Evolutionary conservation across 495 filamentous ascomycete species (phyloP).

Genomic region (Lineolata rhizophorae): DNA sequence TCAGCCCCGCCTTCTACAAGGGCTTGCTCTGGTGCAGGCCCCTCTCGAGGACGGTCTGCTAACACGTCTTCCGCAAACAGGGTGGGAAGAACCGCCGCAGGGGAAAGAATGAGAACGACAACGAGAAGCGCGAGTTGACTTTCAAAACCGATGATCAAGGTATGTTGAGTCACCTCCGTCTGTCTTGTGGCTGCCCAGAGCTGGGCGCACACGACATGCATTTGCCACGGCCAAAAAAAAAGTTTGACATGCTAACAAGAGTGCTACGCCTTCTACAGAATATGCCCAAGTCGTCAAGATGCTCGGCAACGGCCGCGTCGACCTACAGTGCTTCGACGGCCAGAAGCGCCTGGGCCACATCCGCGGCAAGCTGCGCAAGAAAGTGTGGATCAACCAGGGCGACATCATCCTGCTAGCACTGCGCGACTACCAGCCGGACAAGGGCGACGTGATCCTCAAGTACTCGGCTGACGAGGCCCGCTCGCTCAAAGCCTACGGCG

Average conservation of each 20-base stretch:
- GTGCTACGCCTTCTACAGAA: constrained; percentile 30
- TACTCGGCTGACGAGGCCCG: constrained; percentile 95
- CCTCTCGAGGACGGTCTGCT: constrained; percentile 3
- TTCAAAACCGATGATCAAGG: constrained; percentile 98
- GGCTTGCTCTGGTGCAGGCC: constrained; percentile 4
- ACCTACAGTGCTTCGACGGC: constrained; percentile 94
- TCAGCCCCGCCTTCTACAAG: constrained; percentile 1
- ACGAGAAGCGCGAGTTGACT: constrained; percentile 94
- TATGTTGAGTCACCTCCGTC: constrained; percentile 14
- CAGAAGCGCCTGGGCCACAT: constrained; percentile 67
- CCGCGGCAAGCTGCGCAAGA: constrained; percentile 93
- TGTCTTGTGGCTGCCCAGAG: neutral
- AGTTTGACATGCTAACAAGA: too few relatives aligned
- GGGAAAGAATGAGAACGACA: constrained; percentile 99
- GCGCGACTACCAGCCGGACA: constrained; percentile 96
- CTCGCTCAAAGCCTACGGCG: constrained; percentile 84
- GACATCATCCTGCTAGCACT: constrained; percentile 95
- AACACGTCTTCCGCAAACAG: constrained; percentile 19
- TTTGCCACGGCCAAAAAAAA: too few relatives aligned
- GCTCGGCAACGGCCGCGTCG: constrained; percentile 91
- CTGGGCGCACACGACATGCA: constrained; percentile 1
- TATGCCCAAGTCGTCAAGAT: constrained; percentile 98
- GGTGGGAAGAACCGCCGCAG: constrained; percentile 96
- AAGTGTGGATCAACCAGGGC: constrained; percentile 94
- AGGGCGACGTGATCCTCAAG: constrained; percentile 97